phyloP scores from a whole-genome alignment of 108 stramenopile genomes.

The Aurantiochytrium sp. region DNA sequence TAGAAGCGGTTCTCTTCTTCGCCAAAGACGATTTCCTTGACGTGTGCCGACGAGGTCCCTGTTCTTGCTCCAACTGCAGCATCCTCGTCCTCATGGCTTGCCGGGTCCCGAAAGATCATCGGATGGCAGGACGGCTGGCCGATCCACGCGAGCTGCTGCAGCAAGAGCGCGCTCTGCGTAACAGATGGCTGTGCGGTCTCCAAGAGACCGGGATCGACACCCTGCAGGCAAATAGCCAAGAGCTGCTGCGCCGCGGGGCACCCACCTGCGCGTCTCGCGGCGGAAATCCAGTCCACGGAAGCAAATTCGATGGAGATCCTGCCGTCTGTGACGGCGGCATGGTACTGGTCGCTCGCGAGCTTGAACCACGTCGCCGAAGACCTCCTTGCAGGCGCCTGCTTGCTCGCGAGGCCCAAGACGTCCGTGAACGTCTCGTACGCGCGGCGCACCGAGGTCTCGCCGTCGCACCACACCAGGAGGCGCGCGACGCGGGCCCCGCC shows the following conservation, averaged over 20 bases:
- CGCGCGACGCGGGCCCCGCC: background rate
- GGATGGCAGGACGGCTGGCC: background rate
- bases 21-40: constrained; percentile 9
- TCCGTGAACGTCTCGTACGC: background rate
- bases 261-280: background rate
- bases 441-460: background rate
- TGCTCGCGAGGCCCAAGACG: background rate
- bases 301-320: background rate
- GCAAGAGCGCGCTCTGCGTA: background rate
- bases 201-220: background rate
- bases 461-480: background rate
- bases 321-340: background rate
- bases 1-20: background rate
- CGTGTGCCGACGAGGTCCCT: background rate
- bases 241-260: background rate
- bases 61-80: background rate
- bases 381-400: background rate
- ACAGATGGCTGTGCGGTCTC: background rate
- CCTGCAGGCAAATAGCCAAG: background rate
- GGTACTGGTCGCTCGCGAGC: background rate
- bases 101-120: background rate
- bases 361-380: background rate
- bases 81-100: background rate
- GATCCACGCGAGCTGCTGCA: constrained; percentile 13
- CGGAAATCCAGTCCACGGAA: background rate